A percentile compares a stretch with the other conserved stretches of the same genome.
Evolutionary conservation across 2,329 filamentous ascomycete genomes (phyloP).

Genomic region (Elsinoe ampelina): DNA sequence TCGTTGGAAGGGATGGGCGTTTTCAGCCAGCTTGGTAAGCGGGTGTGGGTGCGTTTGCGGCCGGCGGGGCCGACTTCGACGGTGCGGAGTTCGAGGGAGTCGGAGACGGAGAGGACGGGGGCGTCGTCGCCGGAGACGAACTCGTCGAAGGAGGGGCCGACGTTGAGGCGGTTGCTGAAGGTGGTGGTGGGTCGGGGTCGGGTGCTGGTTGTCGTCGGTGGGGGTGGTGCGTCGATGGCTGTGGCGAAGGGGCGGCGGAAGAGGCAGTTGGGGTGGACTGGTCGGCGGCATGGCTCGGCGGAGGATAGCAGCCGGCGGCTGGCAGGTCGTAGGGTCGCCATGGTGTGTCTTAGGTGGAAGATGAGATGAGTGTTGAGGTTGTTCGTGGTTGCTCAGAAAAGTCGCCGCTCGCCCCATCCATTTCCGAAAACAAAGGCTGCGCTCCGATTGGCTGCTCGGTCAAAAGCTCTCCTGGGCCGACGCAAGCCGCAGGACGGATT

Average conservation of each 20-base stretch:
- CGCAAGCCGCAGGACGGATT: background rate
- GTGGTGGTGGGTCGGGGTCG: constrained; percentile 38
- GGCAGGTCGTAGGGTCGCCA: constrained; percentile 22
- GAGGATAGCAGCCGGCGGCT: constrained; percentile 22
- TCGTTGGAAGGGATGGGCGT: constrained; percentile 79
- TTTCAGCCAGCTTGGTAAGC: constrained; percentile 90
- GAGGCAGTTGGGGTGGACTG: constrained; percentile 19
- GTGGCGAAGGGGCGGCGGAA: constrained; percentile 37
- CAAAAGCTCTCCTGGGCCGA: background rate
- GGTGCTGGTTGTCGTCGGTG: constrained; percentile 26
- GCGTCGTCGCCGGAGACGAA: constrained; percentile 42
- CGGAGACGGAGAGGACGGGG: constrained; percentile 34
- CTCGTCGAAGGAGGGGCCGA: constrained; percentile 55
- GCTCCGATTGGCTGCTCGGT: constrained; percentile 6
- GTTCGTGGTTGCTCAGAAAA: background rate
- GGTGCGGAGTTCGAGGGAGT: constrained; percentile 52
- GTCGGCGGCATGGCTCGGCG: constrained; percentile 18
- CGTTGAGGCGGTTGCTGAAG: constrained; percentile 55
- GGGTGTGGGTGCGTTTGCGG: constrained; percentile 56
- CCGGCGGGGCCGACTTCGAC: constrained; percentile 52
- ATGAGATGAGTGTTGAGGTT: background rate
- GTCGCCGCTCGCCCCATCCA: constrained; percentile 6
- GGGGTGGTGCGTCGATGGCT: constrained; percentile 27
- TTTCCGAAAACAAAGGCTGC: background rate
- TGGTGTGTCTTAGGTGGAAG: constrained; percentile 9